These are phyloP conservation scores for Hypomontagnella monticulosa DNA, from an alignment of 495 filamentous ascomycete genomes.

Conservation along the genomic window DNA sequence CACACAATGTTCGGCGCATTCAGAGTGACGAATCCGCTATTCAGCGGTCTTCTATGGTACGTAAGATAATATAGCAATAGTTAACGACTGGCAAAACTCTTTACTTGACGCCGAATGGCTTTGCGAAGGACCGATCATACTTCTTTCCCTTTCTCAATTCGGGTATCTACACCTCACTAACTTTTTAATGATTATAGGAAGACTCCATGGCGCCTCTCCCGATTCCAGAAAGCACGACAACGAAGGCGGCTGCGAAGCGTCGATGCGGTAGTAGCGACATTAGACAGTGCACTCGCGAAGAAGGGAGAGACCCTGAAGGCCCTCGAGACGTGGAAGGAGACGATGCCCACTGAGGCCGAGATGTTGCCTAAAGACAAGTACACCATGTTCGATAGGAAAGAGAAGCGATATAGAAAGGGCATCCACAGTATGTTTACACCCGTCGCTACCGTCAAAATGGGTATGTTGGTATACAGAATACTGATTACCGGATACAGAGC, in stretches of 20 bases:
- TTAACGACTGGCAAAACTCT: not conserved
- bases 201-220: conserved; percentile 94
- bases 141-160: no score
- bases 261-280: conserved; percentile 79
- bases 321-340: conserved; percentile 86
- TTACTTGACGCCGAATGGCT: not conserved
- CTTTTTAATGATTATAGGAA: conserved; percentile 70
- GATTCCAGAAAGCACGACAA: conserved; percentile 88
- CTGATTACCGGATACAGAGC: conserved; percentile 62
- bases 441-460: conserved; percentile 4
- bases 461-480: conserved; percentile 12
- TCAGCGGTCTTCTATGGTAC: conserved; percentile 86
- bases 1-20: conserved; percentile 80
- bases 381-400: conserved; percentile 96
- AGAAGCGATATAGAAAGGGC: conserved; percentile 92
- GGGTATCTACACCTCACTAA: conserved; percentile 17
- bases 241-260: conserved; percentile 85
- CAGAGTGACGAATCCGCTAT: conserved; percentile 77
- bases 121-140: no score
- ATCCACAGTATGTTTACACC: conserved; percentile 82
- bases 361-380: conserved; percentile 98
- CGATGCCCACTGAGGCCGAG: conserved; percentile 96
- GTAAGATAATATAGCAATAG: conserved; percentile 17
- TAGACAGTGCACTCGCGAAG: conserved; percentile 78
- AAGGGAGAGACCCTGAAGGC: conserved; percentile 73